Conservation (phyloP, 805 yeast genomes). For the Yarrowia sp. region DNA sequence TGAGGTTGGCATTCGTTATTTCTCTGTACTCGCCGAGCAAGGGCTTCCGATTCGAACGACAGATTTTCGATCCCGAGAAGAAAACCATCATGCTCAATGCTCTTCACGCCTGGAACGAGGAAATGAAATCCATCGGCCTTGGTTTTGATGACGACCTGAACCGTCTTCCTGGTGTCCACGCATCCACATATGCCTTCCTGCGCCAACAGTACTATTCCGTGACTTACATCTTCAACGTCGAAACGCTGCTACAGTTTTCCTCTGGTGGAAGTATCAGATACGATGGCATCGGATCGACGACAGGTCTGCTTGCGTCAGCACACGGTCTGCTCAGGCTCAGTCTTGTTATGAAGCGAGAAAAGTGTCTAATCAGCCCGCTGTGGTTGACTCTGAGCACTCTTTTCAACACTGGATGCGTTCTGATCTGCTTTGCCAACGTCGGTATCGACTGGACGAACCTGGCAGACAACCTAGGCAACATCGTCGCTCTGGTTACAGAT, state of each 20-base stretch:
- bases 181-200: slow-evolving; percentile 30
- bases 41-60: slow-evolving; percentile 29
- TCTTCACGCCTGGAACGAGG: slow-evolving; percentile 31
- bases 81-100: slow-evolving; percentile 18
- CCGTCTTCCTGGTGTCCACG: slow-evolving; percentile 30
- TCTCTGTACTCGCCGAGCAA: slow-evolving; percentile 29
- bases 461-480: slow-evolving; percentile 28
- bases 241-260: slow-evolving; percentile 29
- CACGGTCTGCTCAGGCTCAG: slow-evolving; percentile 36
- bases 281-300: slow-evolving; percentile 38
- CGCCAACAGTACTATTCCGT: slow-evolving; percentile 30
- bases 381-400: slow-evolving; percentile 48
- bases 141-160: slow-evolving; percentile 33
- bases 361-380: slow-evolving; percentile 50
- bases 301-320: slow-evolving; percentile 40
- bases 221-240: slow-evolving; percentile 28
- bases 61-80: slow-evolving; percentile 25
- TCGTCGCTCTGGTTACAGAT: slow-evolving; percentile 30
- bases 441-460: slow-evolving; percentile 39
- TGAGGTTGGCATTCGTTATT: slow-evolving; percentile 28
- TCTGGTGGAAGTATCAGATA: slow-evolving; percentile 29
- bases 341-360: slow-evolving; percentile 35
- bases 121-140: slow-evolving; percentile 36
- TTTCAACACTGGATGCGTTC: slow-evolving; percentile 40
- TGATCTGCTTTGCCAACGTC: slow-evolving; percentile 44